These are phyloP conservation scores for Cetradonia linearis DNA, from an alignment of 495 filamentous ascomycete species.

Conservation along the genomic window DNA sequence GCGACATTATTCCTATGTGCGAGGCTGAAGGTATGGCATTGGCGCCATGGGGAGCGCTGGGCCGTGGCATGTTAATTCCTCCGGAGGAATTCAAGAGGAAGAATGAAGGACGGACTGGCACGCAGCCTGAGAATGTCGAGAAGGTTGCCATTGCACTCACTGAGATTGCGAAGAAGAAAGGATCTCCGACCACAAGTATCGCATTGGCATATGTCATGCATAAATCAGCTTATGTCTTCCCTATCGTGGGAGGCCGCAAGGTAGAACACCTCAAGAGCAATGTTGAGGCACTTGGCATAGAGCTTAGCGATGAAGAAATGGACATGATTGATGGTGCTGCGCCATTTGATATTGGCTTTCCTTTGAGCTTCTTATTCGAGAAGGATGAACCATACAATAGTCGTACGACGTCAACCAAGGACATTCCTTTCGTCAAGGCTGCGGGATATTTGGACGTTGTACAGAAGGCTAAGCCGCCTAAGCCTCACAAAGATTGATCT, in stretches of 20 bases:
- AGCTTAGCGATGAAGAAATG: slow-evolving; percentile 50
- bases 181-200: slow-evolving; percentile 33
- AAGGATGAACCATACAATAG: slow-evolving; percentile 9
- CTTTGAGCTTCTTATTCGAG: slow-evolving; percentile 39
- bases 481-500: slow-evolving; percentile 9
- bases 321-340: slow-evolving; percentile 52
- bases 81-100: slow-evolving; percentile 28
- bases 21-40: slow-evolving; percentile 48
- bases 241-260: slow-evolving; percentile 59
- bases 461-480: slow-evolving; percentile 16
- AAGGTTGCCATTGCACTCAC: slow-evolving; percentile 48
- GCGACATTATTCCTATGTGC: slow-evolving; percentile 49
- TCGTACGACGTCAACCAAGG: slow-evolving; percentile 16
- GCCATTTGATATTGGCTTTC: slow-evolving; percentile 56
- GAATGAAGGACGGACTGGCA: slow-evolving; percentile 25
- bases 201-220: slow-evolving; percentile 66
- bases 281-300: slow-evolving; percentile 52
- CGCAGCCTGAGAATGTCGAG: slow-evolving; percentile 33
- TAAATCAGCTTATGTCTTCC: slow-evolving; percentile 68
- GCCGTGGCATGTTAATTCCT: slow-evolving; percentile 44
- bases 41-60: slow-evolving; percentile 46
- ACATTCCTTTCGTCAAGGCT: slow-evolving; percentile 33
- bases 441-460: slow-evolving; percentile 39
- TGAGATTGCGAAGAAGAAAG: slow-evolving; percentile 44
- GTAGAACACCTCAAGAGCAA: slow-evolving; percentile 57